These are phyloP conservation scores for Stereum hirsutum DNA, from an alignment of 1,284 basidiomycete species.

Conservation along the genomic window DNA sequence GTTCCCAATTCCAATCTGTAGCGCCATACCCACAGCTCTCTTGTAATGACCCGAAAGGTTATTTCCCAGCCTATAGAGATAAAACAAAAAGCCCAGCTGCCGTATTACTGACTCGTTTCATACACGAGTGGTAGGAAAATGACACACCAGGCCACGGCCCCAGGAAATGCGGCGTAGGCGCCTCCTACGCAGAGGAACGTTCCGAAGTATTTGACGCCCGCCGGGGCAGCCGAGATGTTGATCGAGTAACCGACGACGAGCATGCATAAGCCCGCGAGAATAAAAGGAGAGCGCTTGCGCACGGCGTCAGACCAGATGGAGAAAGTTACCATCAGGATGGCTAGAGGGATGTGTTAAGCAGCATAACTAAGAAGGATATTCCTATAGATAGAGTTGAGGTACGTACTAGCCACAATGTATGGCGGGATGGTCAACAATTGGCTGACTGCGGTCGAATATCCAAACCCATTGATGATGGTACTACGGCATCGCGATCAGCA, in stretches of 20 bases:
- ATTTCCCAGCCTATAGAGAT: constrained; percentile 46
- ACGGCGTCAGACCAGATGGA: constrained; percentile 54
- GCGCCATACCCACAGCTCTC: constrained; percentile 51
- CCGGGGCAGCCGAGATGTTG: constrained; percentile 43
- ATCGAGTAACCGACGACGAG: constrained; percentile 55
- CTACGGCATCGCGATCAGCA: constrained; percentile 21
- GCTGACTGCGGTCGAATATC: constrained; percentile 43
- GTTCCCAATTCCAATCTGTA: constrained; percentile 58
- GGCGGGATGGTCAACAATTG: constrained; percentile 66
- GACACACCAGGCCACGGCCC: constrained; percentile 54
- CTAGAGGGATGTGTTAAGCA: constrained; percentile 23
- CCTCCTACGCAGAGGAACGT: constrained; percentile 56
- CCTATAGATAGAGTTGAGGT: not conserved
- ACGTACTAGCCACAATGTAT: constrained; percentile 52
- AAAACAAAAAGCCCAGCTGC: too few species aligned
- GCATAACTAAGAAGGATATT: not conserved
- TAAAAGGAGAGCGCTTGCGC: constrained; percentile 49
- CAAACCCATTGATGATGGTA: constrained; percentile 60
- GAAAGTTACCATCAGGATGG: constrained; percentile 40
- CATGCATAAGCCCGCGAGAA: constrained; percentile 42
- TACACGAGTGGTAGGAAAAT: too few species aligned
- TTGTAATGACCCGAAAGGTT: constrained; percentile 60
- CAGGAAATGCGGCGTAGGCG: constrained; percentile 52
- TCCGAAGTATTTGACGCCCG: constrained; percentile 58
- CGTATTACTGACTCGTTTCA: too few species aligned